Conservation (phyloP, 2,329 filamentous ascomycete genomes). For the Penicillium sp. region DNA sequence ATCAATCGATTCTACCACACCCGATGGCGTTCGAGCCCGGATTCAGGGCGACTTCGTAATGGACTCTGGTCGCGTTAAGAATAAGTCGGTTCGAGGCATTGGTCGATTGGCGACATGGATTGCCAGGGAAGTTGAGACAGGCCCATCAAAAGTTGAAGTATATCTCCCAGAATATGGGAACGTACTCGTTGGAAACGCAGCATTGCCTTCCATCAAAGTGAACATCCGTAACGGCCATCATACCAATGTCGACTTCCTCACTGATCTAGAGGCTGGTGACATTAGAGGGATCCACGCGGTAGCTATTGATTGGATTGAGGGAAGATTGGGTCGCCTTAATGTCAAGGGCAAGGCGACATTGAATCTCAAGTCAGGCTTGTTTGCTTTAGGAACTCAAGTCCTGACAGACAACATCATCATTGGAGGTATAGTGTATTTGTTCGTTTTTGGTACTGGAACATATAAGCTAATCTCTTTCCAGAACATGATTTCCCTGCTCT, state of each 20-base stretch:
- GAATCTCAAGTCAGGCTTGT: slow-evolving; percentile 65
- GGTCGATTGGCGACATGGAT: slow-evolving; percentile 74
- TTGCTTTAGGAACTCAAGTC: slow-evolving; percentile 67
- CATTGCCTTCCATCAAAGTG: slow-evolving; percentile 65
- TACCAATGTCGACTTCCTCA: slow-evolving; percentile 69
- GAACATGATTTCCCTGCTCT: slow-evolving; percentile 61
- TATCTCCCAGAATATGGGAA: slow-evolving; percentile 76
- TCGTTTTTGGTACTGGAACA: background rate
- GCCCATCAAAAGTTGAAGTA: slow-evolving; percentile 63
- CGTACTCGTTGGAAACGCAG: slow-evolving; percentile 65
- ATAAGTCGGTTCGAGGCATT: slow-evolving; percentile 61
- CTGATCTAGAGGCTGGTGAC: slow-evolving; percentile 66
- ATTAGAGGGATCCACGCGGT: slow-evolving; percentile 67
- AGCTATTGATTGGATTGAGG: slow-evolving; percentile 80
- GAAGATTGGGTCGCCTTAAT: slow-evolving; percentile 61
- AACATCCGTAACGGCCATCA: slow-evolving; percentile 67
- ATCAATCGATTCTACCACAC: slow-evolving; percentile 75
- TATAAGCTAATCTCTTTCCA: slow-evolving; percentile 26
- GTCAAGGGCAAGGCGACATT: slow-evolving; percentile 67
- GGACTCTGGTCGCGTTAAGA: slow-evolving; percentile 66
- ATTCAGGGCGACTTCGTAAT: slow-evolving; percentile 74
- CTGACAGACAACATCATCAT: slow-evolving; percentile 68
- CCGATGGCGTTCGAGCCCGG: slow-evolving; percentile 66
- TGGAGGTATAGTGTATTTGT: slow-evolving; percentile 60
- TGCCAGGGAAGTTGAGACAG: slow-evolving; percentile 64